A percentile compares a stretch with the other conserved stretches of the same genome.
Conservation (phyloP, 768 basidiomycete genomes). For the Tricholoma flavovirens region DNA sequence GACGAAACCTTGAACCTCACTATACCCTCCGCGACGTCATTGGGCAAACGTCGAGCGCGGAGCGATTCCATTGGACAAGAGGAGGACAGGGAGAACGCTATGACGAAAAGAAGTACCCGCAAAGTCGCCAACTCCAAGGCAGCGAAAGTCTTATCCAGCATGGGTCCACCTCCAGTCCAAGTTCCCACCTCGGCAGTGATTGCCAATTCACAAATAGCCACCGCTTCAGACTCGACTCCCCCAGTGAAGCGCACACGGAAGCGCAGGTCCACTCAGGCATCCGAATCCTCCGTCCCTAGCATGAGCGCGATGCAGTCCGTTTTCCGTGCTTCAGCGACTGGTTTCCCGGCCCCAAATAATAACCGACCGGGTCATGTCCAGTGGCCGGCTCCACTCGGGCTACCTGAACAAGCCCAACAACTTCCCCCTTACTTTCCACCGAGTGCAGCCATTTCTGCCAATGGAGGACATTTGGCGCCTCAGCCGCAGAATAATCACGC, state of each 20-base stretch:
- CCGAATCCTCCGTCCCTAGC: background rate
- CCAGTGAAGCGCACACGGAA: background rate
- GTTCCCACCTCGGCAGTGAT: background rate
- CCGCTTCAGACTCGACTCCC: background rate
- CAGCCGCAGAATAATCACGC: background rate
- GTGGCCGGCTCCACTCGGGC: background rate
- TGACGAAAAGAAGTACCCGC: background rate
- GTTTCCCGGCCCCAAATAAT: background rate
- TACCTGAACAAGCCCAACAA: background rate
- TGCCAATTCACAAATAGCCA: background rate
- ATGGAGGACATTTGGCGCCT: background rate
- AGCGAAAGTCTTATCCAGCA: background rate
- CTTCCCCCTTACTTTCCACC: background rate
- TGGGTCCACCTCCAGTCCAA: background rate
- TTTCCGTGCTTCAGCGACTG: background rate
- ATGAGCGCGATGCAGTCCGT: background rate
- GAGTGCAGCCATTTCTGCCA: background rate
- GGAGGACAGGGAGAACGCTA: background rate
- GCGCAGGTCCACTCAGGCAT: background rate
- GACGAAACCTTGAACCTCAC: background rate
- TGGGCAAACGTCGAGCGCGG: background rate
- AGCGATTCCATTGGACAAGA: background rate
- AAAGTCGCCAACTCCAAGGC: background rate
- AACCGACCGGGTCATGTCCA: background rate
- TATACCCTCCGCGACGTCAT: background rate